A percentile compares a stretch with the other conserved stretches of the same genome.
Evolutionary conservation across 2,329 filamentous ascomycete species (phyloP).

Genomic region (Colletotrichum filicis): DNA sequence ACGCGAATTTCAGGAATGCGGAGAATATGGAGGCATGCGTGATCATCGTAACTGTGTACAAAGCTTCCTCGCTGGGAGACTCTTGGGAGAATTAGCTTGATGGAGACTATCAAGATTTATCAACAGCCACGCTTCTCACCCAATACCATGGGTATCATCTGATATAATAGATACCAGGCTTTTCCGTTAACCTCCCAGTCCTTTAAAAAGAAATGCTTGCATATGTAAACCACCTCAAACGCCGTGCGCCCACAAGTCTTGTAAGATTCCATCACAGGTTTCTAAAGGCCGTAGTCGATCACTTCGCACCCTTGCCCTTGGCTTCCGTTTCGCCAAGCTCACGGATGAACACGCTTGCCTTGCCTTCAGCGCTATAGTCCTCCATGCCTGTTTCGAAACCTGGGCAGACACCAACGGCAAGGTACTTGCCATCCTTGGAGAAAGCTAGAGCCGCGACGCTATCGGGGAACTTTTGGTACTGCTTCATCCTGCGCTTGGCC

Average conservation of each 20-base stretch:
- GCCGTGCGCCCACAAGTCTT: conserved; percentile 37
- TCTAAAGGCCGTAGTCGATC: conserved; percentile 35
- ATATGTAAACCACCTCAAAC: conserved; percentile 38
- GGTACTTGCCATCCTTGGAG: conserved; percentile 78
- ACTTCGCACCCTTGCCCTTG: conserved; percentile 83
- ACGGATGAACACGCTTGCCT: conserved; percentile 81
- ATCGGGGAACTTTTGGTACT: conserved; percentile 86
- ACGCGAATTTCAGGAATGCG: not conserved
- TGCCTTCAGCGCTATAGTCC: conserved; percentile 77
- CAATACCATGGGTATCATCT: conserved; percentile 32
- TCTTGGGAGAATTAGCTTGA: conserved; percentile 5
- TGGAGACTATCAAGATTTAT: not conserved
- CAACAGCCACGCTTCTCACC: conserved; percentile 11
- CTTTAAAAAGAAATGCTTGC: conserved; percentile 42
- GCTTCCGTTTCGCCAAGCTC: conserved; percentile 90
- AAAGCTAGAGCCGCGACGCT: conserved; percentile 84
- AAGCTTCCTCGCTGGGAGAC: not conserved
- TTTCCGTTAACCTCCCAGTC: conserved; percentile 36
- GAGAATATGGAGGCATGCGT: not conserved
- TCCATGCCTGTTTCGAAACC: conserved; percentile 91
- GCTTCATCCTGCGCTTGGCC: conserved; percentile 87
- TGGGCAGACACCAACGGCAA: conserved; percentile 85
- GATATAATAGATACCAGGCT: conserved; percentile 33
- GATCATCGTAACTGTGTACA: not conserved
- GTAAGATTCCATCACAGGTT: conserved; percentile 29